phyloP scores from a whole-genome alignment of 1,284 basidiomycete species.

The Cutaneotrichosporon sp. region DNA sequence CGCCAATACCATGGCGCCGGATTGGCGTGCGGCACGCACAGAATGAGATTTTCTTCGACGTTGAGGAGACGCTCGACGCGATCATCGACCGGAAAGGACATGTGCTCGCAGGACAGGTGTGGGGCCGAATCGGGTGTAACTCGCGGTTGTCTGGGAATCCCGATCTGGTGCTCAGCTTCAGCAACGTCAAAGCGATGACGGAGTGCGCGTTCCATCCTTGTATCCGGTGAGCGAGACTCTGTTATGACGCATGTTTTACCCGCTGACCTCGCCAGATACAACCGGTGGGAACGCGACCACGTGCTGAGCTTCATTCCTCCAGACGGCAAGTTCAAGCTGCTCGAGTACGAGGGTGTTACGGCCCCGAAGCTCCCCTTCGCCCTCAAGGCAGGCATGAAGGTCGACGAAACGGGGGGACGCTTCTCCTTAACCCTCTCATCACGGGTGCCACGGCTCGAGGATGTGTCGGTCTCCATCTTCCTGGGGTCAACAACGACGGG shows the following conservation, averaged over 20 bases:
- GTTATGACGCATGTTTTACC: no score
- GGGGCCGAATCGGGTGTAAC: conserved; percentile 76
- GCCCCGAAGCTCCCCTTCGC: conserved; percentile 60
- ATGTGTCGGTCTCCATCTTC: conserved; percentile 63
- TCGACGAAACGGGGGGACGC: conserved; percentile 61
- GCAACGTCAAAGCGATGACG: conserved; percentile 66
- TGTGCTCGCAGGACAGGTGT: conserved; percentile 65
- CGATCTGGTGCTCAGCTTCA: conserved; percentile 74
- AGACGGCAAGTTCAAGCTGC: conserved; percentile 81
- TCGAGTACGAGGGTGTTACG: conserved; percentile 63
- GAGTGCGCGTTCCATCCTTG: conserved; percentile 89
- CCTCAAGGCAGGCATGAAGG: conserved; percentile 58
- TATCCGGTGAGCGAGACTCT: conserved; percentile 76
- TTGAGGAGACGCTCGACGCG: conserved; percentile 75
- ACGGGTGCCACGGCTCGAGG: conserved; percentile 61
- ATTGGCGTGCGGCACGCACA: conserved; percentile 75
- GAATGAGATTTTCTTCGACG: conserved; percentile 93
- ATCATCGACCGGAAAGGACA: conserved; percentile 80
- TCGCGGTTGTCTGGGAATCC: conserved; percentile 77
- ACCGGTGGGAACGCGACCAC: conserved; percentile 73
- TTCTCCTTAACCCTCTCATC: conserved; percentile 69
- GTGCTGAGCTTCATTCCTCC: conserved; percentile 88
- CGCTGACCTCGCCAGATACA: conserved; percentile 57
- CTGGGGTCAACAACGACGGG: conserved; percentile 67
- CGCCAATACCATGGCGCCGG: conserved; percentile 91